Evolutionary conservation across 441 rosid species (phyloP), one percentile per base, ranked within the genome.

Genomic region (Biscutella laevigata): DNA sequence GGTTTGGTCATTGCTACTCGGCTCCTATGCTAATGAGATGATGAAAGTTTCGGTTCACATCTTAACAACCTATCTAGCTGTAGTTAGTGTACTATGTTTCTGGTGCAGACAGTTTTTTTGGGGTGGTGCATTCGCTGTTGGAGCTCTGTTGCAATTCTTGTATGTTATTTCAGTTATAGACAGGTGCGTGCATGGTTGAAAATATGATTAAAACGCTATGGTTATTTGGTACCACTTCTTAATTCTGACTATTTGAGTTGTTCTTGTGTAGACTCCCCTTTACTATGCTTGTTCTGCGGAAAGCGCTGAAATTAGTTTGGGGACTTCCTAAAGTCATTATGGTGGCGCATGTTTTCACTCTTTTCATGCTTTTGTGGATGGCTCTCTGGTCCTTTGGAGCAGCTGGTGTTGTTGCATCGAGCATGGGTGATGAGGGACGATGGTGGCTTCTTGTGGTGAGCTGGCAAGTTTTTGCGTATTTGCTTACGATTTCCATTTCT

Each of bases 391-490:
- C 96, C 47, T 85, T 88, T 42, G 94, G 98, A 49, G 94, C 79
- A 35, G 80, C 96, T 53, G 96, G 96, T 65, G 95, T 92, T 57
- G 86, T 92, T 64, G 95, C 98, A 22, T 88, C 95, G 42, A 77
- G 80, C 71, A 65, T 83, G 81, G 88, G 67, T 5, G 77, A 79
- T 61, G 74, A 70, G 0, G 85, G 81, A 43, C 73, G 89, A 43
- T 88, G 90, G 95, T 92, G 98, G 72, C 95, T 92, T 82, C 92
- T 92, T 79, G 77, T 88, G 98, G 98, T 91, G 98, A 91, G 95
- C 83, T 77, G 96, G 95, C 95, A 86, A 91, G 98, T 85, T 86
- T 77, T 88, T 76, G 74, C 64, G 65, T 73, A 66, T 17, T 68
- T 66, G 49, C 47, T 56, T 68, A 40, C 2, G 19, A 40, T 15